phyloP scores from a whole-genome alignment of 306 rosid species.

The Astragalus membranaceus region DNA sequence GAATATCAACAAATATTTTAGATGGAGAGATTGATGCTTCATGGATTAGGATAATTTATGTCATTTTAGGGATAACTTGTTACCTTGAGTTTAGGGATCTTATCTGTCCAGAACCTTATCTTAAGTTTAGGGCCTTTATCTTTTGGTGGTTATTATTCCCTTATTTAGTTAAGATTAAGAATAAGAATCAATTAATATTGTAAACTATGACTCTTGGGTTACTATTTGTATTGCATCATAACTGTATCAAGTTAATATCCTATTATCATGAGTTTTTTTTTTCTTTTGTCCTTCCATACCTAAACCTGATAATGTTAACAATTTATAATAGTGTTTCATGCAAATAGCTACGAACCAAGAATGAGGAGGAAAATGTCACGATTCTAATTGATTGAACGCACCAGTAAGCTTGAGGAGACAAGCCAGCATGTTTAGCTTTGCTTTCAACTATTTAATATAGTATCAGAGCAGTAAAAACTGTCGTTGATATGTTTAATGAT shows the following conservation, averaged over 20 bases:
- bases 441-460: neutral
- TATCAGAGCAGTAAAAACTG: neutral
- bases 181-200: neutral
- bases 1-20: neutral
- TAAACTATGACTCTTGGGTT: neutral
- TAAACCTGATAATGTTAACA: neutral
- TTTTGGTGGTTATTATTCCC: neutral
- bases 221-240: neutral
- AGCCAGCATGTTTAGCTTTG: slow-evolving; percentile 5
- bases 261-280: neutral
- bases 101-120: neutral
- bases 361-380: neutral
- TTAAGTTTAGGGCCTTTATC: neutral
- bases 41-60: neutral
- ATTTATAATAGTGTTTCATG: neutral
- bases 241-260: neutral
- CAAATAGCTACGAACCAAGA: slow-evolving; percentile 11
- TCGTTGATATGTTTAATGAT: slow-evolving; percentile 7
- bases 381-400: neutral
- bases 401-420: neutral
- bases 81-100: neutral
- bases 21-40: neutral
- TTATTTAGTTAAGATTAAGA: neutral
- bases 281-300: slow-evolving; percentile 1
- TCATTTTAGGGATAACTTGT: neutral